These are phyloP conservation scores for Dipteronia dyeriana DNA, from an alignment of 345 rosid species.

Conservation along the genomic window DNA sequence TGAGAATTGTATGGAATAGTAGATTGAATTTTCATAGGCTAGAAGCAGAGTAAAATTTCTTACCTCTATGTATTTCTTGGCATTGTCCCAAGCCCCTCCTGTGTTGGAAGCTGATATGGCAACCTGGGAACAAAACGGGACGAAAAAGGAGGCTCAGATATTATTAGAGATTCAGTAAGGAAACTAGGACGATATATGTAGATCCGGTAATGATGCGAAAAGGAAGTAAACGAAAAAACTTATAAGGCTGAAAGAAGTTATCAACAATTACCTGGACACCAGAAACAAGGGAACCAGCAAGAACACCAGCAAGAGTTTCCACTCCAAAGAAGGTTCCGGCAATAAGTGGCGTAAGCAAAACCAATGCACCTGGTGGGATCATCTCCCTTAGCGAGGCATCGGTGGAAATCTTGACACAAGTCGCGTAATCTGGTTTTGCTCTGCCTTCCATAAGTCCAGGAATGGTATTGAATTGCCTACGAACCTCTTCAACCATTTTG, in stretches of 20 bases:
- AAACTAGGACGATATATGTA: neutral
- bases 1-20: neutral
- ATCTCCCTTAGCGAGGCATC: constrained; percentile 65
- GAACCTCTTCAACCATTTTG: constrained; percentile 78
- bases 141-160: neutral
- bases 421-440: constrained; percentile 64
- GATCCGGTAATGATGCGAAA: neutral
- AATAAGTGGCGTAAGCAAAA: constrained; percentile 63
- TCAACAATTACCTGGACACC: constrained; percentile 53
- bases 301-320: constrained; percentile 70
- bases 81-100: constrained; percentile 77
- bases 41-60: neutral
- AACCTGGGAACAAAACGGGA: constrained; percentile 31
- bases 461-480: constrained; percentile 69
- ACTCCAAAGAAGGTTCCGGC: constrained; percentile 68
- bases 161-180: neutral
- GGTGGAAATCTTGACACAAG: constrained; percentile 73
- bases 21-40: neutral
- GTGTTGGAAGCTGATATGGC: constrained; percentile 81
- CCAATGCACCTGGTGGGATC: constrained; percentile 78
- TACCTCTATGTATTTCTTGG: constrained; percentile 79
- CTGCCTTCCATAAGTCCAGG: constrained; percentile 75
- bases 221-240: neutral
- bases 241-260: no score
- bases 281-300: constrained; percentile 70